A percentile compares a stretch with the other conserved stretches of the same genome.
Evolutionary conservation across 2,329 filamentous ascomycete species (phyloP).

Genomic region (Nothomitra cinnamomea): DNA sequence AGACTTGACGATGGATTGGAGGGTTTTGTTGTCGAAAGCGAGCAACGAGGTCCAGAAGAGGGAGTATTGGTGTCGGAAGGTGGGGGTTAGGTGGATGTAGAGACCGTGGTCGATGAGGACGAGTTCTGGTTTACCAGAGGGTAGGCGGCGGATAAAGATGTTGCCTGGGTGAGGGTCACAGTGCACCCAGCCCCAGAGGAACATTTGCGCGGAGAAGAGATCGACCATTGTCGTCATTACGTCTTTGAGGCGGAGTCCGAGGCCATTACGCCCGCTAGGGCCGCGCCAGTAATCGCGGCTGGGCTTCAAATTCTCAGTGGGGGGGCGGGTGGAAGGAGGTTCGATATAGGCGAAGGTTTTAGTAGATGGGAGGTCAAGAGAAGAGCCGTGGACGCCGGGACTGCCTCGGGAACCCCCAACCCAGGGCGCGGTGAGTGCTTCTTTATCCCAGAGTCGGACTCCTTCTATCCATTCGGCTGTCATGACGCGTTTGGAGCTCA

Average conservation of each 20-base stretch:
- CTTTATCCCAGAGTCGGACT: constrained; percentile 80
- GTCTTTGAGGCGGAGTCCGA: constrained; percentile 65
- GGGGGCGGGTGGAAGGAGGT: constrained; percentile 20
- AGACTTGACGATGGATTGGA: constrained; percentile 49
- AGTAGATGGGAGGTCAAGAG: constrained; percentile 36
- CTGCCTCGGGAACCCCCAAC: constrained; percentile 60
- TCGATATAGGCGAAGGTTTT: constrained; percentile 26
- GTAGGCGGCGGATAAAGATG: constrained; percentile 79
- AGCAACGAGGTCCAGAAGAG: constrained; percentile 88
- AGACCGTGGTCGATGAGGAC: constrained; percentile 95
- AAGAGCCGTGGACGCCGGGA: constrained; percentile 54
- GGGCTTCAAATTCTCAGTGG: constrained; percentile 53
- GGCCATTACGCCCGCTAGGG: constrained; percentile 51
- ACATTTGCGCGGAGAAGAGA: constrained; percentile 94
- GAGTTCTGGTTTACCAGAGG: constrained; percentile 68
- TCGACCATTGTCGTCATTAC: constrained; percentile 97
- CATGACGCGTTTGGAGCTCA: constrained; percentile 70
- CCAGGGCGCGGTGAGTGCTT: constrained; percentile 62
- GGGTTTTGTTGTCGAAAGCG: constrained; percentile 77
- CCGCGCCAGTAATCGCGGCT: constrained; percentile 67
- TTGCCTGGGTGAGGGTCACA: constrained; percentile 96
- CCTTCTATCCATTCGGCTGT: constrained; percentile 98
- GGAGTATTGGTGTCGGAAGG: constrained; percentile 74
- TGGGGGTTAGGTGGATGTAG: constrained; percentile 76
- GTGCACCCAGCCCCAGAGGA: constrained; percentile 88